Percentiles rank a stretch among this genome's conserved stretches.
These are phyloP conservation scores for Dryadomyces quercus-mongolicae DNA, from an alignment of 2,329 filamentous ascomycete genomes.

Conservation along the genomic window DNA sequence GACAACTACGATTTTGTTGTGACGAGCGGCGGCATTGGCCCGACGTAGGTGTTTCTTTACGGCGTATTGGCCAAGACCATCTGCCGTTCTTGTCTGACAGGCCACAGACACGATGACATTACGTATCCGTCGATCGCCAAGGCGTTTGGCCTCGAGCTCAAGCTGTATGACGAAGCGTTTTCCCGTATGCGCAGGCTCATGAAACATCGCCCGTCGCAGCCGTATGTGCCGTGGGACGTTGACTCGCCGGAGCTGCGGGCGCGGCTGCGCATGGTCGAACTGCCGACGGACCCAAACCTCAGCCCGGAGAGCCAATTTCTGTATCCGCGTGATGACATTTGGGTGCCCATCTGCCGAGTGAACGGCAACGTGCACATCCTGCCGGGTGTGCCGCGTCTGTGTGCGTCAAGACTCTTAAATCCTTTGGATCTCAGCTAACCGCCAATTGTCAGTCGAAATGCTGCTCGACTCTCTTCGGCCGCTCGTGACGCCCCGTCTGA, in stretches of 20 bases:
- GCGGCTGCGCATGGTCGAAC: slow-evolving; percentile 79
- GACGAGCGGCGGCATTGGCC: slow-evolving; percentile 89
- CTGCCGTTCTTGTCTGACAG: neutral
- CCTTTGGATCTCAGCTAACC: neutral
- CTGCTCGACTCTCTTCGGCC: slow-evolving; percentile 70
- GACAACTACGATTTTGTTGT: slow-evolving; percentile 86
- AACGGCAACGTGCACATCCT: slow-evolving; percentile 92
- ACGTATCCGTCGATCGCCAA: slow-evolving; percentile 91
- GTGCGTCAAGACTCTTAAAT: slow-evolving; percentile 25
- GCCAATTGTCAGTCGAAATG: slow-evolving; percentile 44
- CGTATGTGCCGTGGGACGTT: slow-evolving; percentile 71
- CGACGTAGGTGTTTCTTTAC: slow-evolving; percentile 56
- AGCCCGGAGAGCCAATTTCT: slow-evolving; percentile 60
- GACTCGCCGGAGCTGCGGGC: slow-evolving; percentile 68
- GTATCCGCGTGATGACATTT: slow-evolving; percentile 69
- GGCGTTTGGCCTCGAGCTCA: slow-evolving; percentile 67
- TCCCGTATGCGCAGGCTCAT: slow-evolving; percentile 74
- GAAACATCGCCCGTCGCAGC: slow-evolving; percentile 58
- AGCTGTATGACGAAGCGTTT: slow-evolving; percentile 65
- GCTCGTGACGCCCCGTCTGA: slow-evolving; percentile 54
- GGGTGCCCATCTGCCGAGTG: slow-evolving; percentile 82
- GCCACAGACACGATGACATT: slow-evolving; percentile 79
- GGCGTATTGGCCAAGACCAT: neutral
- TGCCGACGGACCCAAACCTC: slow-evolving; percentile 61
- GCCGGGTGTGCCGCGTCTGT: slow-evolving; percentile 78